Base-by-base conservation (phyloP, 2,329 filamentous ascomycete species). In the Monosporascus sp. region DNA sequence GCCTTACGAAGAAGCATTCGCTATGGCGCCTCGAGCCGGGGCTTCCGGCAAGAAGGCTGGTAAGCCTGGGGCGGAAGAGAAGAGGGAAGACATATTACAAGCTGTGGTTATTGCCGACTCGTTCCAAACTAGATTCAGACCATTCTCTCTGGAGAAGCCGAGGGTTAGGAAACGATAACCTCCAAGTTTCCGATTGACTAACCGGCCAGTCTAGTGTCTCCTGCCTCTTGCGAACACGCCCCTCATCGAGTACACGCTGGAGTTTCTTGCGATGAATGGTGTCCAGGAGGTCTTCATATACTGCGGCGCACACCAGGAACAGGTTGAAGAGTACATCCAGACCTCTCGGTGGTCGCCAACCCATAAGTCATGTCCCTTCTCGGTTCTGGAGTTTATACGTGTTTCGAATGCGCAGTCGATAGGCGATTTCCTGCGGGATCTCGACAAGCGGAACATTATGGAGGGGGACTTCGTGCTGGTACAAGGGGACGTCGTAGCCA, bases 251-350 rank as follows among this genome's bases (percentile, higher is more conserved):
- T 97, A 99, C 70, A 97, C 93, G 4, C 85, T 97, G 65, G 92
- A 97, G 67, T 97, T 96, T 65, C 85, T 99, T 1, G 91, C 91
- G 59, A 93, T 93, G 80, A 91, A 94, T 54, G 91, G 92, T 54
- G 91, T 97, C n/a, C 86, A 94, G 62, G 90, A 97, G 60, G 88
- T 97, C 51, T 96, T 89, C 69, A 82, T 99, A 54, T 97, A 97
- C 74, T 93, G 88, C 63, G 89, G 90, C 55, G 86, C 90, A 27
- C 91, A 97, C 69, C 88, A 88, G 31, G 87, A 94, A 54, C 84
- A 91, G 68, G 82, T 99, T 52, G 92, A 97, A 73, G 81, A 83
- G 60, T 96, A 97, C 69, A 86, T 99, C 62, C 81, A 85, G 65
- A 77, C 80, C 17, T 97, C 94, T 2, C 75, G 81, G 31, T 91